These are phyloP conservation scores for Breviolum minutum DNA, from an alignment of 73 alveolate genomes.

Conservation along the genomic window DNA sequence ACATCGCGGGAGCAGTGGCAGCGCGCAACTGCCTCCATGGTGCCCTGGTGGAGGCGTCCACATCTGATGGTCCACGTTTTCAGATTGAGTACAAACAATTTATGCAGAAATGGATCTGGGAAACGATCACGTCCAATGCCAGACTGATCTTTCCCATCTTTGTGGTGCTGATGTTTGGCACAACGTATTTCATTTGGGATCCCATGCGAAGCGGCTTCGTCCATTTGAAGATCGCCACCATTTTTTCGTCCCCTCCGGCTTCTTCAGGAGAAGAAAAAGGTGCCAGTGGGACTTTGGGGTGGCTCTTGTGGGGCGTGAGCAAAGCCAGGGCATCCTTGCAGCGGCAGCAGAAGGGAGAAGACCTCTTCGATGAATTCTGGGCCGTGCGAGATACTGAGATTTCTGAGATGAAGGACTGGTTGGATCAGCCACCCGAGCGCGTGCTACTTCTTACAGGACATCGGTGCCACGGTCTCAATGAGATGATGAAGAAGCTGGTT, in stretches of 20 bases:
- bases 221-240: slow-evolving; percentile 29
- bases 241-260: slow-evolving; percentile 37
- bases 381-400: slow-evolving; percentile 38
- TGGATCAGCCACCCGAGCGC: slow-evolving; percentile 92
- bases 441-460: slow-evolving; percentile 88
- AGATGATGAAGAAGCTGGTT: slow-evolving; percentile 57
- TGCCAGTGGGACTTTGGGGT: not conserved
- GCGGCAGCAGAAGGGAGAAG: not conserved
- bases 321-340: not conserved
- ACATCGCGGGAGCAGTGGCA: slow-evolving; percentile 68
- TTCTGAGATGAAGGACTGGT: slow-evolving; percentile 66
- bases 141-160: slow-evolving; percentile 71
- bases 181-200: slow-evolving; percentile 90
- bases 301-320: slow-evolving; percentile 1
- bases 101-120: slow-evolving; percentile 84
- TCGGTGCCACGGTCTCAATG: slow-evolving; percentile 69
- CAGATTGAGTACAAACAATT: slow-evolving; percentile 78
- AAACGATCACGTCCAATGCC: slow-evolving; percentile 53
- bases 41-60: slow-evolving; percentile 29
- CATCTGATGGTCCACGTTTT: slow-evolving; percentile 15
- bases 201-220: slow-evolving; percentile 91
- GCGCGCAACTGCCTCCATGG: slow-evolving; percentile 73
- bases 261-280: not conserved
- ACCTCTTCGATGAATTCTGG: slow-evolving; percentile 88
- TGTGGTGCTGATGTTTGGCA: slow-evolving; percentile 71